Evolutionary conservation across 805 yeast species (phyloP).

Genomic region (Candida maris): DNA sequence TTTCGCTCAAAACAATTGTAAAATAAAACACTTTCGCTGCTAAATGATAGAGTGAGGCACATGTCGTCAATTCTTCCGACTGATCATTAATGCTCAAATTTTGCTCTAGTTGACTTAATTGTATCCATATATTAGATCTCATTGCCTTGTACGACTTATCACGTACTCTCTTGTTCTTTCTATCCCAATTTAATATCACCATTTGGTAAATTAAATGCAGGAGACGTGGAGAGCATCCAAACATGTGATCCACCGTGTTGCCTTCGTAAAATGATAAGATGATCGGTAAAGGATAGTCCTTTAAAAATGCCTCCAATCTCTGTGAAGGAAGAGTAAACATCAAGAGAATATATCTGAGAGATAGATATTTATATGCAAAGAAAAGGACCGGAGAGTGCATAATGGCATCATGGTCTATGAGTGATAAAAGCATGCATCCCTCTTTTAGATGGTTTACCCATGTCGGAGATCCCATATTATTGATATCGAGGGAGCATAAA

Average conservation of each 20-base stretch:
- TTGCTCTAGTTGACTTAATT: constrained; percentile 11
- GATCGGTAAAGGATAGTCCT: constrained; percentile 24
- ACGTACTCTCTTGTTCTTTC: constrained; percentile 7
- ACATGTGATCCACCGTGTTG: constrained; percentile 29
- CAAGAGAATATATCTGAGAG: constrained; percentile 28
- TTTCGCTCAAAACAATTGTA: neutral
- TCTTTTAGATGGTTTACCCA: constrained; percentile 33
- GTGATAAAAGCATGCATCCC: constrained; percentile 27
- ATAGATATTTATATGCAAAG: constrained; percentile 32
- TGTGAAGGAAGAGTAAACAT: constrained; percentile 23
- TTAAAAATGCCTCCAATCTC: constrained; percentile 14
- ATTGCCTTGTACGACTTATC: constrained; percentile 3
- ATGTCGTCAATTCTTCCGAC: constrained; percentile 10
- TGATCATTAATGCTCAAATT: neutral
- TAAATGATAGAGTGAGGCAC: constrained; percentile 20
- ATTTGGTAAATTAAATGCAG: constrained; percentile 23
- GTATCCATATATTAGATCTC: constrained; percentile 10
- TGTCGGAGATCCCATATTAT: constrained; percentile 24
- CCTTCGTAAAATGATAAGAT: constrained; percentile 24
- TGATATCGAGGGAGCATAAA: constrained; percentile 31
- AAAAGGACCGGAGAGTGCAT: constrained; percentile 20
- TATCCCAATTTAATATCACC: constrained; percentile 16
- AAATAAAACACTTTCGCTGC: constrained; percentile 10
- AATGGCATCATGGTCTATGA: constrained; percentile 19
- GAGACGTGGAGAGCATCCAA: constrained; percentile 33